Evolutionary conservation across 441 rosid genomes (phyloP), one percentile per base, ranked within the genome.

Genomic region (Euphorbia schlechtendalii): DNA sequence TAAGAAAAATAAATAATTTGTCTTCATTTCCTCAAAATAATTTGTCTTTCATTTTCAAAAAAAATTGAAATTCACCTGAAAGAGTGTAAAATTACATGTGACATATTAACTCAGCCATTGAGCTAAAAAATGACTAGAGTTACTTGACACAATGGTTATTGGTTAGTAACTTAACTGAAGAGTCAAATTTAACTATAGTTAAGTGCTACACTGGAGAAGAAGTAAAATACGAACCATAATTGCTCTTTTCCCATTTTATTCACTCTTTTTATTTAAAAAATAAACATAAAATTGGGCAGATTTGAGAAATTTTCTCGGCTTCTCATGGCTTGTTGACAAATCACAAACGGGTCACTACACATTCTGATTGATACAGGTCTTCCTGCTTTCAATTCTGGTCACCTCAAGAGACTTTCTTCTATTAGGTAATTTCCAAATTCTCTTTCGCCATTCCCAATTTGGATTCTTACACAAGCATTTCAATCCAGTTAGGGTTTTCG

Each of bases 151-250:
- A 40, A 21, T 45, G 54, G n/a, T 17, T n/a, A n/a, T n/a, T n/a
- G n/a, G n/a, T n/a, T n/a, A n/a, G n/a, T n/a, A 75, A 78, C 79
- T 30, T 30, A 63, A 24, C 2, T 17, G 40, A 64, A 52, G 73
- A 78, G 78, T 59, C 69, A 73, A 69, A n/a, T 48, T 27, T 46
- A 74, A 76, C 84, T 60, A 12, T 67, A 59, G 78, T 81, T 71
- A 62, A 71, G 69, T 68, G 67, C 41, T 56, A 64, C 27, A 62
- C 52, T 67, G 20, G 36, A 32, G 14, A 27, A 20, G 25, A 55
- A 59, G 56, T 67, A 14, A 41, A 65, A 59, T 63, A 68, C 64
- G 63, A 71, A 72, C 72, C 77, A 65, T 77, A 66, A 66, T 5
- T 61, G 36, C 38, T 17, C 52, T 58, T 72, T 49, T n/a, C 30